phyloP scores from a whole-genome alignment of 345 rosid species.

The Euclidium syriacum region DNA sequence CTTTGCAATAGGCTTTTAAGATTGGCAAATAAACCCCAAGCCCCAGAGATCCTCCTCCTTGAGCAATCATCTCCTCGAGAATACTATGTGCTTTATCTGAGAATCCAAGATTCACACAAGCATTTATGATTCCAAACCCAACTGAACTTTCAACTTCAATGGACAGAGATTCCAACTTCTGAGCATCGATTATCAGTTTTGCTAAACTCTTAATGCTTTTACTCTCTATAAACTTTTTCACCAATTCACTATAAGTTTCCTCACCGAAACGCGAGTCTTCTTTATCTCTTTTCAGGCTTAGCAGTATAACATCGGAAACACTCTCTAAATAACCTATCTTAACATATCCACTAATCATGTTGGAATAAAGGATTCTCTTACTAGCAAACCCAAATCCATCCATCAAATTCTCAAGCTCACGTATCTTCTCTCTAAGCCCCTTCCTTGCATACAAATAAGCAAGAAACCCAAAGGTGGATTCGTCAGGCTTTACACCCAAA shows the following conservation, averaged over 20 bases:
- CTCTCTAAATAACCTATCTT: conserved; percentile 52
- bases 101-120: conserved; percentile 67
- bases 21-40: conserved; percentile 83
- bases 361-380: conserved; percentile 37
- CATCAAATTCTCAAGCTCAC: conserved; percentile 60
- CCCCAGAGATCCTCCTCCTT: conserved; percentile 52
- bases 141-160: conserved; percentile 39
- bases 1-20: conserved; percentile 76
- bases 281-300: conserved; percentile 37
- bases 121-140: conserved; percentile 71
- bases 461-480: conserved; percentile 68
- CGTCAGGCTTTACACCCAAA: conserved; percentile 69
- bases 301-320: conserved; percentile 41
- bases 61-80: conserved; percentile 74
- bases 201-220: conserved; percentile 62
- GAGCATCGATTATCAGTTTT: conserved; percentile 64
- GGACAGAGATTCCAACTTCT: conserved; percentile 48
- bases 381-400: conserved; percentile 48
- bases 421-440: conserved; percentile 58
- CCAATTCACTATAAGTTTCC: conserved; percentile 57
- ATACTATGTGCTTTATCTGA: conserved; percentile 81
- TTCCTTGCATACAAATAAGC: conserved; percentile 79
- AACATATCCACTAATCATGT: conserved; percentile 70
- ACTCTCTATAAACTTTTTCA: conserved; percentile 58
- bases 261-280: conserved; percentile 35